Evolutionary conservation across 2,329 filamentous ascomycete species (phyloP).

Genomic region (Coniochaeta ligniaria): DNA sequence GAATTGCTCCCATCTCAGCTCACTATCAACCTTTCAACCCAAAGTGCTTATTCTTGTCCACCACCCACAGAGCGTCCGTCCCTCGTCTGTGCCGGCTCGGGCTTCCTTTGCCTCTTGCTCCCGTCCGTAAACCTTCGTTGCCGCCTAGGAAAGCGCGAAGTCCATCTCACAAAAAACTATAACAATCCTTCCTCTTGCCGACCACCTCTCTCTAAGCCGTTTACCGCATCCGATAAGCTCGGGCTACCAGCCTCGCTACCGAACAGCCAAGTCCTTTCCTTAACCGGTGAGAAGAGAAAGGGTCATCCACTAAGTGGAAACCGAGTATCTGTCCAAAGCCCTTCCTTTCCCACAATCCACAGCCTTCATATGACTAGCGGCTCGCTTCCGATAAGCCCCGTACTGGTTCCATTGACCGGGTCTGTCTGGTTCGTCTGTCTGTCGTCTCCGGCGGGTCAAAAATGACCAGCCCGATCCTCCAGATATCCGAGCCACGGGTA

Average conservation of each 20-base stretch:
- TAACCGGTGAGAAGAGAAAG: neutral
- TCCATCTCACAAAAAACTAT: neutral
- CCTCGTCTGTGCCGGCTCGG: neutral
- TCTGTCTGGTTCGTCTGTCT: neutral
- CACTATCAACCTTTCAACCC: constrained; percentile 2
- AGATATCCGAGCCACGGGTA: neutral
- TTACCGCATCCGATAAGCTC: neutral
- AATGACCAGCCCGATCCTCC: neutral
- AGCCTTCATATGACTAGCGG: neutral
- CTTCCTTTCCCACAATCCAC: neutral
- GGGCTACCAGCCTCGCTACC: neutral
- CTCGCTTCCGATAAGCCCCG: neutral
- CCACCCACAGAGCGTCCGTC: neutral
- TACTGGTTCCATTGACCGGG: neutral
- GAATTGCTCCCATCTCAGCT: constrained; percentile 2
- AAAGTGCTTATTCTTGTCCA: neutral
- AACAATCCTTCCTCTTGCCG: neutral
- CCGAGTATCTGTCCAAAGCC: neutral
- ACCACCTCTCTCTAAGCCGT: neutral
- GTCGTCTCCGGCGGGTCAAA: neutral
- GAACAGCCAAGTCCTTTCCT: neutral
- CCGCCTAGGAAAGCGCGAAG: constrained; percentile 1
- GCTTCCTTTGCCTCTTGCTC: neutral
- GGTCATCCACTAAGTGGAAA: neutral
- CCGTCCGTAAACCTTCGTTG: constrained; percentile 1